Evolutionary conservation across 208 protist species (phyloP).

Genomic region (Trypanosoma lewisi): DNA sequence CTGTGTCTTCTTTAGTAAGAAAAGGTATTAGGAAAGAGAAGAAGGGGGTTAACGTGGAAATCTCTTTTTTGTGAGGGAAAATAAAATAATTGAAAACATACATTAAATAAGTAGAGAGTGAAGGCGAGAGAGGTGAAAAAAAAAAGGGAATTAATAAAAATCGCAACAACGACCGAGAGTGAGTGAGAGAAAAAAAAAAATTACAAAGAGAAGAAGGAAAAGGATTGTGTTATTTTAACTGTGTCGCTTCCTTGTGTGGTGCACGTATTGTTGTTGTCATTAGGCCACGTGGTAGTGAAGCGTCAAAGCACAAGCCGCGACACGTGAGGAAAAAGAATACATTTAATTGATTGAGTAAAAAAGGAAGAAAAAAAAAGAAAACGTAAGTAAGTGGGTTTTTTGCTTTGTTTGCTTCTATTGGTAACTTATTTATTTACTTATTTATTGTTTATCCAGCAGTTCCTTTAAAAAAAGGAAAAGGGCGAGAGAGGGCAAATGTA

Average conservation of each 20-base stretch:
- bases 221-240: no score
- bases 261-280: no score
- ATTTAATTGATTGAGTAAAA: background rate
- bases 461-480: background rate
- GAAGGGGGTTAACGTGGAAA: no score
- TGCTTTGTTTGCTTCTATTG: background rate
- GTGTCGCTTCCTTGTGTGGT: no score
- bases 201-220: background rate
- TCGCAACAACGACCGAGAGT: background rate
- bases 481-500: conserved; percentile 14
- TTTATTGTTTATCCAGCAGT: background rate
- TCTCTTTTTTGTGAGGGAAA: no score
- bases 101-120: no score
- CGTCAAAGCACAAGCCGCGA: background rate
- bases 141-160: conserved; percentile 12
- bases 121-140: background rate
- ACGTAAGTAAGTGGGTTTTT: background rate
- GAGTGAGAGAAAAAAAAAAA: conserved; percentile 10
- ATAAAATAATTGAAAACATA: no score
- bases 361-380: conserved; percentile 2
- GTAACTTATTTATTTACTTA: background rate
- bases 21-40: no score
- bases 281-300: no score
- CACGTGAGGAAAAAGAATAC: background rate
- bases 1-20: no score